phyloP scores from a whole-genome alignment of 768 basidiomycete genomes.

The Macrolepiota dolichaula region DNA sequence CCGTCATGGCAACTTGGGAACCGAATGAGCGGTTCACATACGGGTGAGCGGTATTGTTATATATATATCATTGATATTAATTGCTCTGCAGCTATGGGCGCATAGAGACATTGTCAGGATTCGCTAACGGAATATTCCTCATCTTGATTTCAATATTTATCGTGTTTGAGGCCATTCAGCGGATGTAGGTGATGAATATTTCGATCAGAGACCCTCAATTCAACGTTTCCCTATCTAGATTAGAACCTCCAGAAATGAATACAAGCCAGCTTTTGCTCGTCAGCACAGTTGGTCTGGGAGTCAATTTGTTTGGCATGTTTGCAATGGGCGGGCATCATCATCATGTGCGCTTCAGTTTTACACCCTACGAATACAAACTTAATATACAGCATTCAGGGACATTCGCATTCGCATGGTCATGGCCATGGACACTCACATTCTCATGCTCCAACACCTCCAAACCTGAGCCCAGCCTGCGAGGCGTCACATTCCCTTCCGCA shows the following conservation, averaged over 20 bases:
- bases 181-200: slow-evolving; percentile 57
- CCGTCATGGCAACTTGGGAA: slow-evolving; percentile 97
- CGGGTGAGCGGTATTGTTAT: slow-evolving; percentile 51
- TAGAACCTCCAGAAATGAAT: slow-evolving; percentile 98
- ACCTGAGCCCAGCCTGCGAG: slow-evolving; percentile 18
- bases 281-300: slow-evolving; percentile 82
- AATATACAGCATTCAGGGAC: slow-evolving; percentile 31
- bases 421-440: slow-evolving; percentile 27
- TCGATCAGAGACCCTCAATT: background rate
- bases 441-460: slow-evolving; percentile 22
- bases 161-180: slow-evolving; percentile 94
- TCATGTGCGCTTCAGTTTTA: slow-evolving; percentile 48
- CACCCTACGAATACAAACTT: background rate
- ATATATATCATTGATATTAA: slow-evolving; percentile 1
- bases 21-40: slow-evolving; percentile 94
- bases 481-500: slow-evolving; percentile 26
- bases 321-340: slow-evolving; percentile 96
- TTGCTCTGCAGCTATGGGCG: slow-evolving; percentile 70
- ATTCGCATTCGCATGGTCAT: slow-evolving; percentile 51
- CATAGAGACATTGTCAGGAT: slow-evolving; percentile 96
- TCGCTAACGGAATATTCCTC: slow-evolving; percentile 94
- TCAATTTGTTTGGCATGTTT: slow-evolving; percentile 98
- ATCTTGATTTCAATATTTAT: slow-evolving; percentile 97
- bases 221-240: slow-evolving; percentile 36
- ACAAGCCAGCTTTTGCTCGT: slow-evolving; percentile 89